Percentiles rank a stretch among this genome's conserved stretches.
Conservation (phyloP, 345 rosid genomes). For the Brassica cretica region DNA sequence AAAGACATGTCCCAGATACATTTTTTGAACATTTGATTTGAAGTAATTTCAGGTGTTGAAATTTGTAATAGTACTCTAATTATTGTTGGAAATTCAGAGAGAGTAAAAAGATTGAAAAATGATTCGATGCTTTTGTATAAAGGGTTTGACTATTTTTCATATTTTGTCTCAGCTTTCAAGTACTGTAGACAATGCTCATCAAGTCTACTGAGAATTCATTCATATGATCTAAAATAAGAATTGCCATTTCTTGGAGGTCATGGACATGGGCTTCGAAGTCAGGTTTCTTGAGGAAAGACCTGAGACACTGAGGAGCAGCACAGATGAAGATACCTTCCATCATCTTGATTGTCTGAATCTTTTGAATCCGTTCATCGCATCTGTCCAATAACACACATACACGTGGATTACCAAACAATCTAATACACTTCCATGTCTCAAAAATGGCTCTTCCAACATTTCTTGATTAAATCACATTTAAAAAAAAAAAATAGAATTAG, state of each 20-base stretch:
- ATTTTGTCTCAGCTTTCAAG: neutral
- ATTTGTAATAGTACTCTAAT: neutral
- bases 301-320: conserved; percentile 98
- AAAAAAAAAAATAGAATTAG: too few species aligned
- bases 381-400: conserved; percentile 45
- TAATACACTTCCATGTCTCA: too few species aligned
- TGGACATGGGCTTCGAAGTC: conserved; percentile 86
- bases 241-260: conserved; percentile 38
- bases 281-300: conserved; percentile 74
- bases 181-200: too few species aligned
- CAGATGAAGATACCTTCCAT: conserved; percentile 97
- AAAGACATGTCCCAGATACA: neutral
- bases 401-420: neutral
- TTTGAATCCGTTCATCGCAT: conserved; percentile 94
- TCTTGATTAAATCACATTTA: too few species aligned
- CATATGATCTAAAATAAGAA: too few species aligned
- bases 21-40: neutral
- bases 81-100: neutral
- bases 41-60: neutral
- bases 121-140: conserved; percentile 78
- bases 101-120: conserved; percentile 60
- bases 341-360: conserved; percentile 93
- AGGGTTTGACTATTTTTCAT: conserved; percentile 81
- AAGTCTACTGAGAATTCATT: too few species aligned
- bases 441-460: too few species aligned